These are phyloP conservation scores for Stenogyne calaminthoides DNA, from an alignment of 305 asterid genomes.

Conservation along the genomic window DNA sequence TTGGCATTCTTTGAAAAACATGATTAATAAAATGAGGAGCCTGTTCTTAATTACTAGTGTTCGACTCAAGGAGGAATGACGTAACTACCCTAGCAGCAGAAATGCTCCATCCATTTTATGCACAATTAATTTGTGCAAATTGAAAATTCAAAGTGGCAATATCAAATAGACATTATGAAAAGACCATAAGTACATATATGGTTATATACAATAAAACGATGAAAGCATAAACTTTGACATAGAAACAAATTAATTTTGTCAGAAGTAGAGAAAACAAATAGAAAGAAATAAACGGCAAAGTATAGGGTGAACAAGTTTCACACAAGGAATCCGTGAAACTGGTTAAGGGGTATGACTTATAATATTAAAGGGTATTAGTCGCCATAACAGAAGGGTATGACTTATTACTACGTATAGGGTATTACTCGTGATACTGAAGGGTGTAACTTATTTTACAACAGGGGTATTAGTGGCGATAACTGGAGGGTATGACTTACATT, in stretches of 20 bases:
- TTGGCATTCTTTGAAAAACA: not conserved
- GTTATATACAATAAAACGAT: not conserved
- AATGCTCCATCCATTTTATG: not conserved
- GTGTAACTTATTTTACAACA: no score
- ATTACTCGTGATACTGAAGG: no score
- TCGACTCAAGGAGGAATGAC: not conserved
- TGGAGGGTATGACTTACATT: no score
- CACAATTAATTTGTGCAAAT: not conserved
- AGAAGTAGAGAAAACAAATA: slow-evolving; percentile 1
- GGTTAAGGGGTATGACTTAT: no score
- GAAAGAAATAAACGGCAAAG: not conserved
- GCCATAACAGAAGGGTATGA: no score
- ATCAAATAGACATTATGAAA: not conserved
- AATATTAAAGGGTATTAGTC: no score
- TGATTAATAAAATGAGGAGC: not conserved
- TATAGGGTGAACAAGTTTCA: no score
- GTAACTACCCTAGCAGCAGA: not conserved
- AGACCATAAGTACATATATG: not conserved
- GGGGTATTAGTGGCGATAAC: no score
- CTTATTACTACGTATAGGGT: no score
- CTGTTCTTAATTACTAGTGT: not conserved
- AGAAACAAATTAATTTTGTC: not conserved
- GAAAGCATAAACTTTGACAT: not conserved
- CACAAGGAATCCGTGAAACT: no score
- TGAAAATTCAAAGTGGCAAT: not conserved